phyloP scores from a whole-genome alignment of 306 rosid genomes.

The Elaeagnus macrophylla region DNA sequence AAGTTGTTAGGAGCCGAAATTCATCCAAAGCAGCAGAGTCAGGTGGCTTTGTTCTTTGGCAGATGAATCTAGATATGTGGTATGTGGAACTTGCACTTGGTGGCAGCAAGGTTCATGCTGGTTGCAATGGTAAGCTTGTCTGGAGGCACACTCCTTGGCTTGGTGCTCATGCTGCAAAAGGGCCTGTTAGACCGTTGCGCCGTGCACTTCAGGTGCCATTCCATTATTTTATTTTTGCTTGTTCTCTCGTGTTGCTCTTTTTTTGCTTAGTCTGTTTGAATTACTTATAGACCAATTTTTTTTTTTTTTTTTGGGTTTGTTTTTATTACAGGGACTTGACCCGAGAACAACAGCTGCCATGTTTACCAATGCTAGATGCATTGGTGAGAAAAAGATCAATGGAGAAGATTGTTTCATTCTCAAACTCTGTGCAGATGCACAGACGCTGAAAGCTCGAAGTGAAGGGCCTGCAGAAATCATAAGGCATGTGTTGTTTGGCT shows the following conservation, averaged over 20 bases:
- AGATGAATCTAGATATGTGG: slow-evolving; percentile 99
- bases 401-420: slow-evolving; percentile 96
- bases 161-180: slow-evolving; percentile 97
- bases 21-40: slow-evolving; percentile 81
- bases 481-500: slow-evolving; percentile 89
- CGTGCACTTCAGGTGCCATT: slow-evolving; percentile 83
- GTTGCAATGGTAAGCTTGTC: slow-evolving; percentile 91
- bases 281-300: neutral
- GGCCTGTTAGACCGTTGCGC: slow-evolving; percentile 91
- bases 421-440: slow-evolving; percentile 85
- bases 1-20: slow-evolving; percentile 58
- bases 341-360: slow-evolving; percentile 94
- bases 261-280: neutral
- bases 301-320: neutral
- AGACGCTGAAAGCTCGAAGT: slow-evolving; percentile 85
- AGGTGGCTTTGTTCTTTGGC: slow-evolving; percentile 96
- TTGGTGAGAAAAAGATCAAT: slow-evolving; percentile 86
- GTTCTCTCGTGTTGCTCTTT: neutral
- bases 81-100: slow-evolving; percentile 98
- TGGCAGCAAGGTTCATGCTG: slow-evolving; percentile 97
- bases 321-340: slow-evolving; percentile 72
- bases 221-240: neutral
- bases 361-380: slow-evolving; percentile 91
- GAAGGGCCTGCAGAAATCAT: slow-evolving; percentile 99
- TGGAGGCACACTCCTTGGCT: slow-evolving; percentile 99